These are phyloP conservation scores for Nannochloris sp. DNA, from an alignment of 139 green algal species.

Conservation along the genomic window DNA sequence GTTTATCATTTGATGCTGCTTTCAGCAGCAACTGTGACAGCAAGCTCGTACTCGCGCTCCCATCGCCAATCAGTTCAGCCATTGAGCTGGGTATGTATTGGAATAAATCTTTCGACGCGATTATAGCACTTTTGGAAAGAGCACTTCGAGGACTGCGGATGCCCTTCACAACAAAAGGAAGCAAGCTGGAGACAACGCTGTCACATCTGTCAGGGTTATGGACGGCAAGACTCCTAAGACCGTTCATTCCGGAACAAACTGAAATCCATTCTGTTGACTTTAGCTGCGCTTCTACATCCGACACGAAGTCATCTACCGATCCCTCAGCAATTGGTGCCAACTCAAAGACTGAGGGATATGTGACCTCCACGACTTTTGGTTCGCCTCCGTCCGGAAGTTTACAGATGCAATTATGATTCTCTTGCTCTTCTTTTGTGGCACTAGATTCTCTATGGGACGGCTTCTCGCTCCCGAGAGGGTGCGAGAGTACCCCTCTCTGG, in stretches of 20 bases:
- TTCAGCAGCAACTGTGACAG: slow-evolving; percentile 52
- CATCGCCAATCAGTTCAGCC: slow-evolving; percentile 31
- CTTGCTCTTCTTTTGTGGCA: neutral
- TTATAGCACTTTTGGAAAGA: slow-evolving; percentile 46
- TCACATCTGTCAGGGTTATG: slow-evolving; percentile 15
- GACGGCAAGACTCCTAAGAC: slow-evolving; percentile 23
- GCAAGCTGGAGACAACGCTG: slow-evolving; percentile 13
- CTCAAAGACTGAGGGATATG: slow-evolving; percentile 23
- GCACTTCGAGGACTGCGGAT: slow-evolving; percentile 47
- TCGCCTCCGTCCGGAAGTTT: slow-evolving; percentile 40
- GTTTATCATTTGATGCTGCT: slow-evolving; percentile 50
- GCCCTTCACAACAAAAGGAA: slow-evolving; percentile 37
- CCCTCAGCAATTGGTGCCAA: slow-evolving; percentile 11
- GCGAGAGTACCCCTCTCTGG: slow-evolving; percentile 16
- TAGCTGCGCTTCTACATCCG: slow-evolving; percentile 9
- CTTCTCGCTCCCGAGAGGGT: slow-evolving; percentile 14
- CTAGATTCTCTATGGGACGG: neutral
- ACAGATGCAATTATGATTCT: neutral
- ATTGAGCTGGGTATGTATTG: slow-evolving; percentile 17
- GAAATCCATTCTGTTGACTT: slow-evolving; percentile 24
- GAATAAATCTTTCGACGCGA: slow-evolving; percentile 39
- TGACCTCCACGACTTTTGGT: slow-evolving; percentile 33
- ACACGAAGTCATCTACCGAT: neutral
- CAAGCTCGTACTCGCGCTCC: slow-evolving; percentile 30
- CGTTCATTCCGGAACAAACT: slow-evolving; percentile 13